Percentiles rank a stretch among this genome's conserved stretches.
These are phyloP conservation scores for Ogataea paradorogensis DNA, from an alignment of 805 yeast genomes.

Conservation along the genomic window DNA sequence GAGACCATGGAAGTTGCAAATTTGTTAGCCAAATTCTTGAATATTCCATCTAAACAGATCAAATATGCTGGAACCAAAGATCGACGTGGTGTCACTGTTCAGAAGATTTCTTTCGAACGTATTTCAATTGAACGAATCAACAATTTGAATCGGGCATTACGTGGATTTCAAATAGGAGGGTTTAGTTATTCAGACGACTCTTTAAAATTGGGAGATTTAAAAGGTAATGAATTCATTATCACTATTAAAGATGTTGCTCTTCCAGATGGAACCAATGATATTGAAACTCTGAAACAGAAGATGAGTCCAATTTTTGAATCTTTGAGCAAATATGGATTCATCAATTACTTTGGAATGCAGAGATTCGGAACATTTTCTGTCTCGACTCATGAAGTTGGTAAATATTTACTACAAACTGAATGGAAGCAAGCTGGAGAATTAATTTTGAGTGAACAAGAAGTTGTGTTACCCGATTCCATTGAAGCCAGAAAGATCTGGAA, in stretches of 20 bases:
- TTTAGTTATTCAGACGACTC: slow-evolving; percentile 62
- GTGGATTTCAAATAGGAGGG: slow-evolving; percentile 78
- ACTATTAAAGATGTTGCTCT: slow-evolving; percentile 72
- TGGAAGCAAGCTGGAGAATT: slow-evolving; percentile 81
- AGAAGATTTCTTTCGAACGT: slow-evolving; percentile 65
- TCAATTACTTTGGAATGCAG: slow-evolving; percentile 97
- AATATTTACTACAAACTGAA: slow-evolving; percentile 61
- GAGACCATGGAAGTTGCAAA: slow-evolving; percentile 96
- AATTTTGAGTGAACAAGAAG: slow-evolving; percentile 79
- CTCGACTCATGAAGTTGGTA: slow-evolving; percentile 87
- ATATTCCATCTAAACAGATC: slow-evolving; percentile 67
- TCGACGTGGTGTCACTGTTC: slow-evolving; percentile 93
- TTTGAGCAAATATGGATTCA: slow-evolving; percentile 68
- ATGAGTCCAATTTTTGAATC: slow-evolving; percentile 55
- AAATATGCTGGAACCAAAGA: slow-evolving; percentile 96
- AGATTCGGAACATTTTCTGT: slow-evolving; percentile 94
- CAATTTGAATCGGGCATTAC: slow-evolving; percentile 69
- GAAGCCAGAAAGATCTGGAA: slow-evolving; percentile 85
- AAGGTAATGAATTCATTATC: slow-evolving; percentile 86
- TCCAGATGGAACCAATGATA: slow-evolving; percentile 22
- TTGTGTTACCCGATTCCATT: slow-evolving; percentile 76
- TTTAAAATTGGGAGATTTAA: slow-evolving; percentile 75
- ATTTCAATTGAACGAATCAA: slow-evolving; percentile 73
- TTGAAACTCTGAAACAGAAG: slow-evolving; percentile 40
- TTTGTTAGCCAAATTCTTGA: slow-evolving; percentile 65